A percentile compares a stretch with the other conserved stretches of the same genome.
Evolutionary conservation across 352 stramenopile species (phyloP).

Genomic region (Globisporangium irregulare): DNA sequence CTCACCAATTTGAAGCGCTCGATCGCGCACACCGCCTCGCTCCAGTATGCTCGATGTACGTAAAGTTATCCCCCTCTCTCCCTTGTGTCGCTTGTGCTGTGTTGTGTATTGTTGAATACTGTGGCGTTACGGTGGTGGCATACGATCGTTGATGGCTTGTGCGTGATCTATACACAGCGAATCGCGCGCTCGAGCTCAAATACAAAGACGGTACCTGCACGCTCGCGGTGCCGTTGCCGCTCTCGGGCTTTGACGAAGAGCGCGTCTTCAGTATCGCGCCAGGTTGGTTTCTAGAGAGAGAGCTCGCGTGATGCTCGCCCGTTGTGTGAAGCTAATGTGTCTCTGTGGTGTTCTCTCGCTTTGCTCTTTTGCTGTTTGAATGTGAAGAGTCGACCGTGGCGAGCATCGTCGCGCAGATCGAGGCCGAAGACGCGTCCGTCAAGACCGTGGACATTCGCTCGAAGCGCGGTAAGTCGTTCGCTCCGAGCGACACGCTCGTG

Average conservation of each 20-base stretch:
- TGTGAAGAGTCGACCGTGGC: conserved; percentile 65
- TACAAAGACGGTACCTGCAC: conserved; percentile 77
- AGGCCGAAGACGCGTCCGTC: conserved; percentile 71
- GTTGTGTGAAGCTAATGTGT: not conserved
- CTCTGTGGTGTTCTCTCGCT: not conserved
- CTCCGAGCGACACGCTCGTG: conserved; percentile 57
- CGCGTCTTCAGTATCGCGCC: conserved; percentile 74
- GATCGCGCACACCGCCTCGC: conserved; percentile 15
- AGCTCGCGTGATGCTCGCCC: not conserved
- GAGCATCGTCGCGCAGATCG: conserved; percentile 71
- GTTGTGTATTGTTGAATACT: not conserved
- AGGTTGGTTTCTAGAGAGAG: conserved; percentile 23
- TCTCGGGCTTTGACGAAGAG: conserved; percentile 77
- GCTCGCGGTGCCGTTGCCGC: conserved; percentile 68
- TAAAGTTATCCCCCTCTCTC: not conserved
- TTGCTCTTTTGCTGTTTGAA: not conserved
- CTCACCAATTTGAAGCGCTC: conserved; percentile 16
- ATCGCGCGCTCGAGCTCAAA: conserved; percentile 69
- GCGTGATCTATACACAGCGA: conserved; percentile 11
- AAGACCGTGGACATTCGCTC: conserved; percentile 66
- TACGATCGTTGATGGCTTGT: not conserved
- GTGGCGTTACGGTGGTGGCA: not conserved
- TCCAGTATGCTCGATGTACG: conserved; percentile 20
- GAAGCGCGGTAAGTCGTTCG: conserved; percentile 53
- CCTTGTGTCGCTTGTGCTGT: not conserved